Evolutionary conservation across 345 rosid species (phyloP).

Genomic region (Citrus mangshanensis): DNA sequence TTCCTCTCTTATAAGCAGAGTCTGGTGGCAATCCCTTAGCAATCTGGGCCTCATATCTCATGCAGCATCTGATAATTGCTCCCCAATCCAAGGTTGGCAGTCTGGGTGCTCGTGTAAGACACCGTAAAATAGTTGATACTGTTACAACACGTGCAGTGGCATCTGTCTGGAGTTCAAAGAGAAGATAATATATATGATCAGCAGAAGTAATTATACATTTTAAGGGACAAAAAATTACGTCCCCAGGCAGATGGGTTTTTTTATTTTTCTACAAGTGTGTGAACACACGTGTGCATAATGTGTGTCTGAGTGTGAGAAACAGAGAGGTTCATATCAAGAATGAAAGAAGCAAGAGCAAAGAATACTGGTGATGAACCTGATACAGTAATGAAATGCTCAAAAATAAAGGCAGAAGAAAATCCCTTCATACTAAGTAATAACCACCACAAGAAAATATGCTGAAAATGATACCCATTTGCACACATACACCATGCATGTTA

Average conservation of each 20-base stretch:
- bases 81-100: slow-evolving; percentile 86
- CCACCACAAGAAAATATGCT: not conserved
- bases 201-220: not conserved
- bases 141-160: slow-evolving; percentile 26
- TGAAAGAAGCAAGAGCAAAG: not conserved
- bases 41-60: slow-evolving; percentile 67
- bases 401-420: not conserved
- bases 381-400: not conserved
- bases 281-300: not conserved
- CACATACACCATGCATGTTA: not conserved
- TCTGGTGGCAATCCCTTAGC: slow-evolving; percentile 31
- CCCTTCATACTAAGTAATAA: not conserved
- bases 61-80: slow-evolving; percentile 66
- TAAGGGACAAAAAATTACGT: not conserved
- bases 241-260: not conserved
- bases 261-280: not conserved
- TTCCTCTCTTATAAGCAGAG: slow-evolving; percentile 34
- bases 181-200: slow-evolving; percentile 9
- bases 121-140: slow-evolving; percentile 54
- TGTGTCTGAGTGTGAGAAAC: not conserved
- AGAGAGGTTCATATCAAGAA: not conserved
- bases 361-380: not conserved
- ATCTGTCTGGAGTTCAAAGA: slow-evolving; percentile 44
- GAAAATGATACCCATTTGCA: not conserved
- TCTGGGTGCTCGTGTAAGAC: slow-evolving; percentile 79